Evolutionary conservation across 164 flowering plant genomes (phyloP).

Genomic region (Brasenia schreberi): DNA sequence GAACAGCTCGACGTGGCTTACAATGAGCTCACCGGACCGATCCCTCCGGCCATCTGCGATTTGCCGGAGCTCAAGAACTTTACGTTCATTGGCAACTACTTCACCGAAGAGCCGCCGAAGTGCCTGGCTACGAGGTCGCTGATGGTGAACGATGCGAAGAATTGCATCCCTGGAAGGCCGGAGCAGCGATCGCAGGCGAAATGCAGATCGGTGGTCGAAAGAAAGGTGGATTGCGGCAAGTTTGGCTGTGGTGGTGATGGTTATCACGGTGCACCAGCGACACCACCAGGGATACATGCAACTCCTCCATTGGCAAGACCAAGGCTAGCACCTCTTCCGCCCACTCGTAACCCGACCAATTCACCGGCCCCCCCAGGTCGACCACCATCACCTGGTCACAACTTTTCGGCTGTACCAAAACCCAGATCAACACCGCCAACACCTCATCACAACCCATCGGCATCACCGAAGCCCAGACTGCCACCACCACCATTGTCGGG

Average conservation of each 20-base stretch:
- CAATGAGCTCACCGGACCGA: constrained; percentile 26
- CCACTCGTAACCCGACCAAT: not conserved
- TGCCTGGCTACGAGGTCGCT: constrained; percentile 12
- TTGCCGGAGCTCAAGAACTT: constrained; percentile 26
- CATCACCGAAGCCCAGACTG: not conserved
- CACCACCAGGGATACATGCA: not conserved
- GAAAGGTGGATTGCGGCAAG: constrained; percentile 30
- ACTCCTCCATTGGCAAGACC: not conserved
- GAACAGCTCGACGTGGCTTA: constrained; percentile 19
- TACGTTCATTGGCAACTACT: constrained; percentile 26
- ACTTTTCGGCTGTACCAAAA: not conserved
- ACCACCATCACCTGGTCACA: not conserved
- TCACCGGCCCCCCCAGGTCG: not conserved
- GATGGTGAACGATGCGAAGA: constrained; percentile 13
- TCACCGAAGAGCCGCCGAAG: constrained; percentile 16
- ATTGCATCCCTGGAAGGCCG: constrained; percentile 26
- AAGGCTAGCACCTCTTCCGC: not conserved
- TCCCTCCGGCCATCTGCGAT: constrained; percentile 21
- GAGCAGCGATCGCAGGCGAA: constrained; percentile 17
- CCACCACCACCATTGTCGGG: constrained; percentile 2
- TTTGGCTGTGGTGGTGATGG: constrained; percentile 13
- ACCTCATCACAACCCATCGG: not conserved
- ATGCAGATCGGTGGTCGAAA: constrained; percentile 16
- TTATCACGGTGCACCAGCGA: not conserved
- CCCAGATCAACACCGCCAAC: not conserved